Evolutionary conservation across 2,329 filamentous ascomycete genomes (phyloP), one percentile per base, ranked within the genome.

Genomic region (Sordariomycetes sp.): DNA sequence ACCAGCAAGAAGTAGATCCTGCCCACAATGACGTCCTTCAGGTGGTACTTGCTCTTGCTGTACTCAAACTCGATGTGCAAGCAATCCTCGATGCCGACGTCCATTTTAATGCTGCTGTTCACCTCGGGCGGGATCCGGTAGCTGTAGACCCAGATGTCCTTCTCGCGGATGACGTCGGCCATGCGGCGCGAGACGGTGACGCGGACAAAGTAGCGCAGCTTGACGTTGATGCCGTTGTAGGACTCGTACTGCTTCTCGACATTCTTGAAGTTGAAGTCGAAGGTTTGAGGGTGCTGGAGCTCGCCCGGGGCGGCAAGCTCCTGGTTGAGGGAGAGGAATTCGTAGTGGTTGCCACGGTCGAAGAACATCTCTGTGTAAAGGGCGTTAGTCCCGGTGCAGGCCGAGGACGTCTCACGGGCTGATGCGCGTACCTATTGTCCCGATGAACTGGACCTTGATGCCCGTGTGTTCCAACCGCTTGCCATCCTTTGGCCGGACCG

Each of bases 161-260:
- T 98, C 65, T 98, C 93, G 49, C 93, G 83, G 51, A 96, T 86
- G 38, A 98, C 90, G 55, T 98, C 92, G 49, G 87, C 86, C 87
- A 98, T 96, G 57, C 92, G 79, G 51, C 92, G 79, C 33, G 87
- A 94, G 31, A 98, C 92, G 23, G 92, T 98, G 47, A 96, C 92
- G 48, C 88, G 84, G 38, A 96, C 81, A 63, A 96, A 96, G 75
- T 98, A 98, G 48, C 92, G 87, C 57, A 98, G 75, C 70, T 94
- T 94, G 52, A 98, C 92, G 57, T 98, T 98, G 76, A 98, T 98
- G 54, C 92, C 92, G 58, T 94, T 94, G 72, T 98, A 98, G 45
- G 88, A 95, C 65, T 98, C 93, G 72, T 98, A 98, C 61, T 94
- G 88, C 71, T 98, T 98, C 74, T 98, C 92, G 50, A 98, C 87